A percentile compares a stretch with the other conserved stretches of the same genome.
phyloP scores from a whole-genome alignment of 768 basidiomycete genomes.

The Hirschioporus abietinus region DNA sequence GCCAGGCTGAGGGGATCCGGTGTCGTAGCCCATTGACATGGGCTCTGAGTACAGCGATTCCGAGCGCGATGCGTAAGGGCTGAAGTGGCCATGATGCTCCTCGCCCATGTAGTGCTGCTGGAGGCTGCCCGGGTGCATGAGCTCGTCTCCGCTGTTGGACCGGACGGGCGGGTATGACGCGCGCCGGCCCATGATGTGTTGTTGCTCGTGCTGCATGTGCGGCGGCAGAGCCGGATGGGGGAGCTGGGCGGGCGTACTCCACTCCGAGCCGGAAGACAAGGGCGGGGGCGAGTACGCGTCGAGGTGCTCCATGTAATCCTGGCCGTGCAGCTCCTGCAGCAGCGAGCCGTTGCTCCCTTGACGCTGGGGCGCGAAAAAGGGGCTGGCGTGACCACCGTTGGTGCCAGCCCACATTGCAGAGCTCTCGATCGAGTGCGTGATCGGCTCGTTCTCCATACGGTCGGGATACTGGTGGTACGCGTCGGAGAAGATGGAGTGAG shows the following conservation, averaged over 20 bases:
- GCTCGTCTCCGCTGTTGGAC: conserved; percentile 54
- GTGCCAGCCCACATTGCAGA: conserved; percentile 28
- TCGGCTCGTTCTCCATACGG: conserved; percentile 36
- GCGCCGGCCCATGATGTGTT: conserved; percentile 49
- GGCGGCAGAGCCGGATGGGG: conserved; percentile 24
- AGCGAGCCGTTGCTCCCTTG: conserved; percentile 44
- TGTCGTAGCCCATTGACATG: conserved; percentile 26
- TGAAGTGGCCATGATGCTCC: conserved; percentile 32
- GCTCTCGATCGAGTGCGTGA: conserved; percentile 28
- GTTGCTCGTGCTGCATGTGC: conserved; percentile 29
- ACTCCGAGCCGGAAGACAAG: conserved; percentile 20
- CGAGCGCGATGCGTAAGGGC: conserved; percentile 27
- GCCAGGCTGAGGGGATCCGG: conserved; percentile 31
- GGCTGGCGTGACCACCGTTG: conserved; percentile 17
- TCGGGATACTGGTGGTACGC: conserved; percentile 25
- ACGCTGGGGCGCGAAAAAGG: conserved; percentile 21
- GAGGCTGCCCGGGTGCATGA: conserved; percentile 25
- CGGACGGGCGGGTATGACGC: conserved; percentile 75
- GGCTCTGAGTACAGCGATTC: conserved; percentile 36
- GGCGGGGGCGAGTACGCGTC: conserved; percentile 21
- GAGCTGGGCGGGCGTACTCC: conserved; percentile 17
- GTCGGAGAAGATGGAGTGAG: conserved; percentile 46
- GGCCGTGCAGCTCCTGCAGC: conserved; percentile 69
- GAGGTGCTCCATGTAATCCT: conserved; percentile 38
- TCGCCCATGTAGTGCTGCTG: conserved; percentile 39